Evolutionary conservation across 2,329 filamentous ascomycete species (phyloP).

Genomic region (Rutstroemia sp.): DNA sequence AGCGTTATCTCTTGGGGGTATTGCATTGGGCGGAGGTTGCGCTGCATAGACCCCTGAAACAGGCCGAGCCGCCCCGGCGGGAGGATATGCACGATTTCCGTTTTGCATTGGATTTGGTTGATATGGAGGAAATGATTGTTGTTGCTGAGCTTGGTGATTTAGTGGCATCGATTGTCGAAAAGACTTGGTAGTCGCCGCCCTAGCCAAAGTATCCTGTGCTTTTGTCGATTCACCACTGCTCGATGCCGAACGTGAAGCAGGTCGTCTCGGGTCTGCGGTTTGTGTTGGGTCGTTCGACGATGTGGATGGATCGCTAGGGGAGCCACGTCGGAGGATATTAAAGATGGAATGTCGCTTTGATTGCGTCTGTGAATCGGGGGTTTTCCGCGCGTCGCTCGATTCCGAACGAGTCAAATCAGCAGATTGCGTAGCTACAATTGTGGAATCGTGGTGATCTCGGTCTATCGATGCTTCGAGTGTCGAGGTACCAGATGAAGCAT

Average conservation of each 20-base stretch:
- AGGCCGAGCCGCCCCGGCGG: constrained; percentile 33
- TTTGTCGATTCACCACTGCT: constrained; percentile 27
- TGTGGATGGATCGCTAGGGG: constrained; percentile 16
- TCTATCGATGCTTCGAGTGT: constrained; percentile 24
- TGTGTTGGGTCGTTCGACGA: constrained; percentile 12
- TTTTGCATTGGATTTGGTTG: constrained; percentile 35
- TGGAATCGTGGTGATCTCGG: constrained; percentile 14
- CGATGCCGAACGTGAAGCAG: constrained; percentile 19
- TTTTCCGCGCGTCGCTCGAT: constrained; percentile 20
- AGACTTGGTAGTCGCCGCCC: constrained; percentile 27
- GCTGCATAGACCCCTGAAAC: constrained; percentile 39
- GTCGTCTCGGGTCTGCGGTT: constrained; percentile 15
- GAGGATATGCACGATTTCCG: constrained; percentile 30
- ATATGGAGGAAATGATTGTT: constrained; percentile 36
- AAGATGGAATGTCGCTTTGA: constrained; percentile 29
- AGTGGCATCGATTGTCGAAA: constrained; percentile 37
- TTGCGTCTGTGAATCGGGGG: constrained; percentile 26
- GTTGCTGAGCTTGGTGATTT: constrained; percentile 37
- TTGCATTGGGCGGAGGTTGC: constrained; percentile 34
- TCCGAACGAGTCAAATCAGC: constrained; percentile 14
- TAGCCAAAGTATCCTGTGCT: constrained; percentile 18
- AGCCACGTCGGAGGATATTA: constrained; percentile 30
- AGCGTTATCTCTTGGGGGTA: constrained; percentile 31
- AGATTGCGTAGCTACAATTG: constrained; percentile 9
- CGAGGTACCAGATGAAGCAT: constrained; percentile 22